Conservation (phyloP, 805 yeast species). For the Metschnikowia picachoensis region DNA sequence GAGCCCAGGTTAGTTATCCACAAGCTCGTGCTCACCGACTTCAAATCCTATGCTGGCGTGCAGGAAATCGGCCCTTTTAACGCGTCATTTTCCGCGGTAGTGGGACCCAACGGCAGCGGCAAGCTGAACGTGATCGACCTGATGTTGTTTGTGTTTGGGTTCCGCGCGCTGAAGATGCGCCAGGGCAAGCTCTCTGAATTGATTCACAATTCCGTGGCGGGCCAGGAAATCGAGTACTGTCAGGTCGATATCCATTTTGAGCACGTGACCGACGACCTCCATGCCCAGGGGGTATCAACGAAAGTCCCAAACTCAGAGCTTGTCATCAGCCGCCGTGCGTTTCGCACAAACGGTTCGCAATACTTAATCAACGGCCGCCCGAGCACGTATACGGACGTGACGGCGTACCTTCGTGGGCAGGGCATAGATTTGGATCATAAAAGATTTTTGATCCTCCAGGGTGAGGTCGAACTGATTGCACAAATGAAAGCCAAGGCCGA, state of each 20-base stretch:
- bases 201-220: constrained; percentile 82
- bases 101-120: constrained; percentile 98
- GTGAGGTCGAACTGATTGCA: constrained; percentile 97
- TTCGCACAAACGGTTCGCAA: constrained; percentile 67
- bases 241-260: constrained; percentile 88
- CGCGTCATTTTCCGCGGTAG: constrained; percentile 90
- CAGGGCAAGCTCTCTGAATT: constrained; percentile 90
- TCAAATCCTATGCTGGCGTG: constrained; percentile 92
- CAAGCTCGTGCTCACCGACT: constrained; percentile 70
- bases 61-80: constrained; percentile 95
- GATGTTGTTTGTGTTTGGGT: constrained; percentile 93
- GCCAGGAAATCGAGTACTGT: constrained; percentile 59
- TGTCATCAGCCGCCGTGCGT: constrained; percentile 77
- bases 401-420: constrained; percentile 63
- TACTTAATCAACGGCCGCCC: constrained; percentile 69
- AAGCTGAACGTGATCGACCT: constrained; percentile 97
- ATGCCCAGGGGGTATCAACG: constrained; percentile 29
- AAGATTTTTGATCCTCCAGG: constrained; percentile 89
- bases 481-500: constrained; percentile 99
- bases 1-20: constrained; percentile 70
- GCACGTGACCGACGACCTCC: constrained; percentile 60
- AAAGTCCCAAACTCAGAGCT: constrained; percentile 55
- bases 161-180: constrained; percentile 94
- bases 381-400: constrained; percentile 76
- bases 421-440: constrained; percentile 96